These are phyloP conservation scores for Stevia rebaudiana DNA, from an alignment of 140 eudicot genomes.

Conservation along the genomic window DNA sequence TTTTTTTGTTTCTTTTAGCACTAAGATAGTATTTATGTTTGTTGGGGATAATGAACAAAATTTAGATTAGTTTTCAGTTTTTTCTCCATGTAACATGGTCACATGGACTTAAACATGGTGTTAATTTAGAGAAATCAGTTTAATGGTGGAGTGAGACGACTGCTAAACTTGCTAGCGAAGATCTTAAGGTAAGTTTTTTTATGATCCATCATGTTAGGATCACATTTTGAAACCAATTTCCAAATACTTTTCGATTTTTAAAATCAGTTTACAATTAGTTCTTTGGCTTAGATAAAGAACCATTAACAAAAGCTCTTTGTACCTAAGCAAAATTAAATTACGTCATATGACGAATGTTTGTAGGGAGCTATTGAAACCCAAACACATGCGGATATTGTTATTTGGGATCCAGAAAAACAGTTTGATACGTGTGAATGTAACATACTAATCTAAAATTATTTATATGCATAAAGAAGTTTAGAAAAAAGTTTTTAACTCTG, in stretches of 20 bases:
- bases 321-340: not conserved
- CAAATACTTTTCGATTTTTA: too few relatives aligned
- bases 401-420: conserved; percentile 88
- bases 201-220: not conserved
- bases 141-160: conserved; percentile 98
- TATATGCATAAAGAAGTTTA: too few relatives aligned
- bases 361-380: conserved; percentile 79
- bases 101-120: conserved; percentile 67
- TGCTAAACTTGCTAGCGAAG: conserved; percentile 86
- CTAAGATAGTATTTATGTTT: not conserved
- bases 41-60: not conserved
- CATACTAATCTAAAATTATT: too few relatives aligned
- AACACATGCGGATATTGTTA: conserved; percentile 72
- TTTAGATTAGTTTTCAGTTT: conserved; percentile 37
- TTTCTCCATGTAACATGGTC: conserved; percentile 97
- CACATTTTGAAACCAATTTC: not conserved
- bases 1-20: not conserved
- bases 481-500: too few relatives aligned
- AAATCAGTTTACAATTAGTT: not conserved
- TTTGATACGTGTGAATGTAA: too few relatives aligned
- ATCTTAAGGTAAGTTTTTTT: conserved; percentile 45
- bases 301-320: too few relatives aligned
- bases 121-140: conserved; percentile 70
- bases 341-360: conserved; percentile 24
- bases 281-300: too few relatives aligned